Evolutionary conservation across 768 basidiomycete species (phyloP), one percentile per base, ranked within the genome.

Genomic region (Ramaria sp.): DNA sequence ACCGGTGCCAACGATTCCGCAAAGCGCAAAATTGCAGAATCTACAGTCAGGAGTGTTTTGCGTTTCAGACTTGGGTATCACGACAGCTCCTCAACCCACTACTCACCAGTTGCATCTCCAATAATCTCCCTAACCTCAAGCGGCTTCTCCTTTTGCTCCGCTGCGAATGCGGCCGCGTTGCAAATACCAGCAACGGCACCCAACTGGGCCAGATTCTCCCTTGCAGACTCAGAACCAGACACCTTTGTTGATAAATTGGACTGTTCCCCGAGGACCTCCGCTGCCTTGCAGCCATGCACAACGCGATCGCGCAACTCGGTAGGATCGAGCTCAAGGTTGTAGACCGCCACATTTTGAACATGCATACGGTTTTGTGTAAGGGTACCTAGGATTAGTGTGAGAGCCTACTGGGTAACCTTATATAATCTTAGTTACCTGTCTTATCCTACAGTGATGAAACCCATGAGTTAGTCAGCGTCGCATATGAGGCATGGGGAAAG

Each of bases 321-420:
- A 49, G 27, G 46, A 11, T 47, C 42, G 24, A 57, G 66, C 62
- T 45, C 65, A 61, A 52, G 66, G 67, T 64, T 70, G 58, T 66
- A 68, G 49, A 67, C 69, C 60, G 76, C 73, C 37, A 75, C 68
- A 46, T 77, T 76, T 30, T 76, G 74, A 45, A 77, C 80, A 11
- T 77, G 71, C 81, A 84, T 82, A 59, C 68, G 73, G 64, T 82
- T 82, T 63, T 77, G 73, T 1, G 83, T 84, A 19, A 84, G 68
- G 0, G 80, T 82, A 20, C 55, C 55, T 57, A 19, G 17, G 2
- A 37, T 3, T 20, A 45, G n/a, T 19, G 17, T 17, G 34, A 33
- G 12, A 37, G 27, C 34, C 13, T 20, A 46, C 15, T 3, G 19
- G 4, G 31, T 10, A 38, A 2, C 17, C 33, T 31, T 33, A 7